These are phyloP conservation scores for Aspergillus carlsbadensis DNA, from an alignment of 495 filamentous ascomycete genomes.

Conservation along the genomic window DNA sequence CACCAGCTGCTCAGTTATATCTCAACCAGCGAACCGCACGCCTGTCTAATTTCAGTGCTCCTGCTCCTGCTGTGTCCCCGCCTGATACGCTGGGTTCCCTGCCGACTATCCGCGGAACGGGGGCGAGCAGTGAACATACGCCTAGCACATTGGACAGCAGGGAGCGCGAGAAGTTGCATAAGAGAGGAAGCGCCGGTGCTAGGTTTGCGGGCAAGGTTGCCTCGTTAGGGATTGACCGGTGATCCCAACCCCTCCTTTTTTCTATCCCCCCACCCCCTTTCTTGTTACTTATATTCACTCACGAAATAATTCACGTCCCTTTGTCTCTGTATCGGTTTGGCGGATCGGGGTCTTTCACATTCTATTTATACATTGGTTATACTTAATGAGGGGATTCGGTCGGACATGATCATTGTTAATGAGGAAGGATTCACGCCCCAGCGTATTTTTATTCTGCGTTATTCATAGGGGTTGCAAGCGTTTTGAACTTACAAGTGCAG, in stretches of 20 bases:
- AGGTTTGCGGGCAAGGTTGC: constrained; percentile 50
- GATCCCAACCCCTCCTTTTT: constrained; percentile 2
- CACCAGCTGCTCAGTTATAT: constrained; percentile 73
- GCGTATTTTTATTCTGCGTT: neutral
- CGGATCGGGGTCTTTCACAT: neutral
- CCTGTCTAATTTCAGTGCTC: constrained; percentile 26
- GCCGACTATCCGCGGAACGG: constrained; percentile 41
- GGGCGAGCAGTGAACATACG: constrained; percentile 28
- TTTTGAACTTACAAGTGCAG: neutral
- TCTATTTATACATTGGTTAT: constrained; percentile 3
- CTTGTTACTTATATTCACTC: constrained; percentile 10
- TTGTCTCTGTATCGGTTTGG: neutral
- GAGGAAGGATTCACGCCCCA: neutral
- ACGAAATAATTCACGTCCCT: neutral
- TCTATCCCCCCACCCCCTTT: constrained; percentile 8
- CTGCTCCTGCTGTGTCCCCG: constrained; percentile 13
- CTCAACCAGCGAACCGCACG: constrained; percentile 73
- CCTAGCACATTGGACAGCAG: constrained; percentile 35
- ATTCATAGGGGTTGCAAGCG: neutral
- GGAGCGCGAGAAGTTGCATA: constrained; percentile 51
- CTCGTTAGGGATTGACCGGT: constrained; percentile 46
- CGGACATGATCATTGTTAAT: constrained; percentile 5
- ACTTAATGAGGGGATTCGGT: constrained; percentile 2
- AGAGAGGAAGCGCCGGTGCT: constrained; percentile 50
- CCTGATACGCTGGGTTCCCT: constrained; percentile 46